Percentiles rank a stretch among this genome's conserved stretches.
Conservation (phyloP, 2,329 filamentous ascomycete genomes). For the Pyrenophora tritici-repentis region DNA sequence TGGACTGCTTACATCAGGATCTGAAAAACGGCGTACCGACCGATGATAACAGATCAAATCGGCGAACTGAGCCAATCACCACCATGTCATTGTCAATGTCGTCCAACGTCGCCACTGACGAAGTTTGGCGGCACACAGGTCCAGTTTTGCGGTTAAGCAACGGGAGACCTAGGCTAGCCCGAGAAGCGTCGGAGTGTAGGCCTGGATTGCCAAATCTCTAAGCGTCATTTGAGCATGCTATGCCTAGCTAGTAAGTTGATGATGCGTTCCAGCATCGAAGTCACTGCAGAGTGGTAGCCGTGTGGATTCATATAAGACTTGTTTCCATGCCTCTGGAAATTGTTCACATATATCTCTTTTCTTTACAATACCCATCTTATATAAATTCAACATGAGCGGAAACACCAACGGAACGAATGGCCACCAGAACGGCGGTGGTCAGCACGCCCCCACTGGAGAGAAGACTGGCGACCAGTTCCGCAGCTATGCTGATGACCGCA, state of each 20-base stretch:
- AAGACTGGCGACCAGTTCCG: constrained; percentile 48
- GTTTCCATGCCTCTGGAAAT: background rate
- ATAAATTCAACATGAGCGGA: constrained; percentile 8
- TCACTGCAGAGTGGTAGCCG: background rate
- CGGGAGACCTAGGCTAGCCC: constrained; percentile 13
- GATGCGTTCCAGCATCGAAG: constrained; percentile 10
- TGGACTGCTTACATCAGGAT: constrained; percentile 11
- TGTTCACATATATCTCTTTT: background rate
- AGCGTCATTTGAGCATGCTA: constrained; percentile 22
- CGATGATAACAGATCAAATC: background rate
- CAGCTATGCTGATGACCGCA: constrained; percentile 53
- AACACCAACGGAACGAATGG: constrained; percentile 14
- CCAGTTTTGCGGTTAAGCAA: constrained; percentile 12
- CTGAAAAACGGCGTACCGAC: constrained; percentile 3
- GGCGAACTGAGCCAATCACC: constrained; percentile 15
- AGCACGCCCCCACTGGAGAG: constrained; percentile 23
- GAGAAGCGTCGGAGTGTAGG: constrained; percentile 3
- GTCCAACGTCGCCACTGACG: constrained; percentile 13
- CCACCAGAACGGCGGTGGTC: constrained; percentile 15
- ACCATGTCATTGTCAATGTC: constrained; percentile 11
- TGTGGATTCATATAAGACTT: constrained; percentile 4
- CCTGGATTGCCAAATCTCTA: constrained; percentile 13
- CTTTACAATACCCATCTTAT: background rate
- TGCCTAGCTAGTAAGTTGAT: constrained; percentile 13
- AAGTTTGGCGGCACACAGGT: constrained; percentile 15